These are phyloP conservation scores for Remersonia thermophila DNA, from an alignment of 2,329 filamentous ascomycete species.

Conservation along the genomic window DNA sequence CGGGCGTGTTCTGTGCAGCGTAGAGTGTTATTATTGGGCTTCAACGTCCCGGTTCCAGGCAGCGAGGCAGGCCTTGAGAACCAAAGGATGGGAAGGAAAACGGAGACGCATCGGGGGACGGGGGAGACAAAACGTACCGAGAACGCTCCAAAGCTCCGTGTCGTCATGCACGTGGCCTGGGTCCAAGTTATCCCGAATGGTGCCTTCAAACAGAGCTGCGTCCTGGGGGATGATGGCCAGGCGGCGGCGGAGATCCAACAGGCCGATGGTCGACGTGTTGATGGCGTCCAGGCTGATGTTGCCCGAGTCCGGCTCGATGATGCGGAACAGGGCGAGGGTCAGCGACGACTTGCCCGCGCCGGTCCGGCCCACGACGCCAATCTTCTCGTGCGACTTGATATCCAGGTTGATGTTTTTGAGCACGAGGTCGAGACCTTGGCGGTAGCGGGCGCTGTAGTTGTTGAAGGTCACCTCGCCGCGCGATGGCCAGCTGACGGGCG, in stretches of 20 bases:
- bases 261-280: constrained; percentile 79
- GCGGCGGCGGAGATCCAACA: constrained; percentile 76
- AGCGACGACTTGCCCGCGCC: constrained; percentile 93
- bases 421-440: constrained; percentile 78
- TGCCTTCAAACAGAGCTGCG: constrained; percentile 67
- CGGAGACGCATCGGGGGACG: constrained; percentile 1
- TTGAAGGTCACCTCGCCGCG: constrained; percentile 81
- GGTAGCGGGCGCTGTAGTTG: constrained; percentile 89
- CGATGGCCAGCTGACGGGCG: constrained; percentile 82
- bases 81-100: constrained; percentile 2
- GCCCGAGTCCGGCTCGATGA: constrained; percentile 78
- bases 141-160: constrained; percentile 89
- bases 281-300: constrained; percentile 81
- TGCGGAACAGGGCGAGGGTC: constrained; percentile 84
- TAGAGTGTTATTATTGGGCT: constrained; percentile 25
- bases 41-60: constrained; percentile 6
- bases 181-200: constrained; percentile 84
- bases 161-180: constrained; percentile 92
- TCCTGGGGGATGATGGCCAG: constrained; percentile 97
- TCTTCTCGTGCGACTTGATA: constrained; percentile 95
- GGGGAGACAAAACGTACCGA: constrained; percentile 64
- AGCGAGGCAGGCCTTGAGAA: constrained; percentile 14
- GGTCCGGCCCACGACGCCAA: constrained; percentile 91
- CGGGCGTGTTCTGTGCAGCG: constrained; percentile 66
- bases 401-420: constrained; percentile 84